These are phyloP conservation scores for Rhizopus delemar DNA, from an alignment of 371 early-diverging fungal genomes.

Conservation along the genomic window DNA sequence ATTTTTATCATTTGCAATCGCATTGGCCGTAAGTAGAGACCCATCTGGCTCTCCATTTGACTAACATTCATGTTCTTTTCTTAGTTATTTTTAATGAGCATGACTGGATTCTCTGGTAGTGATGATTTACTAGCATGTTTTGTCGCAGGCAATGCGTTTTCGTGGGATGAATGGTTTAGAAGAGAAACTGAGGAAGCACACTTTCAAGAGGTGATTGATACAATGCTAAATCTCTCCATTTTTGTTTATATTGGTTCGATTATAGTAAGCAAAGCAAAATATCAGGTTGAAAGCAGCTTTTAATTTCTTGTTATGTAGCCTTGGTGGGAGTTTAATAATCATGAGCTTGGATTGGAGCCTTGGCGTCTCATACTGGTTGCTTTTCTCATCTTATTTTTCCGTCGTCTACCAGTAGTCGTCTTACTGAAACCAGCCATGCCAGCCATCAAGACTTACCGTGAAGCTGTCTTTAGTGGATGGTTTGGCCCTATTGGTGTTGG, in stretches of 20 bases:
- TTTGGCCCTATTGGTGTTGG: slow-evolving; percentile 92
- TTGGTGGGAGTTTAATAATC: slow-evolving; percentile 65
- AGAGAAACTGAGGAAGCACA: slow-evolving; percentile 84
- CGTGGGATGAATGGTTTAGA: slow-evolving; percentile 92
- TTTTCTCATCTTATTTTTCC: slow-evolving; percentile 73
- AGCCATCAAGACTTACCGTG: slow-evolving; percentile 70
- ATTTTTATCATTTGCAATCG: slow-evolving; percentile 87
- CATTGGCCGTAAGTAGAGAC: slow-evolving; percentile 71
- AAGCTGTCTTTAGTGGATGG: slow-evolving; percentile 95
- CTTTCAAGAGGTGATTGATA: slow-evolving; percentile 92
- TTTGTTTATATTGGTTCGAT: slow-evolving; percentile 93
- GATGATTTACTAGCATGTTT: slow-evolving; percentile 92
- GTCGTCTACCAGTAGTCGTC: slow-evolving; percentile 82
- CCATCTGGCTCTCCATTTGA: neutral
- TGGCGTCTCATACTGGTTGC: slow-evolving; percentile 73
- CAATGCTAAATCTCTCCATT: slow-evolving; percentile 84
- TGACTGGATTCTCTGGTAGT: slow-evolving; percentile 78
- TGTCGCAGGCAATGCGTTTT: slow-evolving; percentile 88
- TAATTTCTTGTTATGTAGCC: slow-evolving; percentile 49
- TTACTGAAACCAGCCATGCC: slow-evolving; percentile 69
- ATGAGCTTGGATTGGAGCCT: slow-evolving; percentile 47
- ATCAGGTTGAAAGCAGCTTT: too few relatives aligned
- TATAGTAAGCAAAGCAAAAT: slow-evolving; percentile 47
- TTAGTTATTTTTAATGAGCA: slow-evolving; percentile 75
- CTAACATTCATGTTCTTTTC: slow-evolving; percentile 2